A percentile compares a stretch with the other conserved stretches of the same genome.
phyloP scores from a whole-genome alignment of 371 early-diverging fungal species.

The Parasitella parasitica region DNA sequence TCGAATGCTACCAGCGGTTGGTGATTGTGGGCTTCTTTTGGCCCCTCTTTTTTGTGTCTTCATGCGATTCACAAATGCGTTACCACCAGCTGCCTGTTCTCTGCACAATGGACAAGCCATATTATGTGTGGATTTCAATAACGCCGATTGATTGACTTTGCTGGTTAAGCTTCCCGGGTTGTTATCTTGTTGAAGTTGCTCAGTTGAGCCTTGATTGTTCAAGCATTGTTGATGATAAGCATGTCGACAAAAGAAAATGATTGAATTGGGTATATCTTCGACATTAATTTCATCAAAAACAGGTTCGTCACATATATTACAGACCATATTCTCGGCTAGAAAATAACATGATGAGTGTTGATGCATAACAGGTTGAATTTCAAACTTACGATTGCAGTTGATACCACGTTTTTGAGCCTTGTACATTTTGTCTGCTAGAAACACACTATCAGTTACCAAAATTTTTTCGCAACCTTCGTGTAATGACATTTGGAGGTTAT shows the following conservation, averaged over 20 bases:
- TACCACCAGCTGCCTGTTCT: slow-evolving; percentile 55
- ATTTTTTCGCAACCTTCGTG: slow-evolving; percentile 88
- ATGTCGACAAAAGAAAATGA: slow-evolving; percentile 79
- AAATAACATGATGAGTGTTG: not conserved
- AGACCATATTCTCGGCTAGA: slow-evolving; percentile 55
- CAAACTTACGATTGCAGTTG: slow-evolving; percentile 47
- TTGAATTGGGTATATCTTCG: slow-evolving; percentile 38
- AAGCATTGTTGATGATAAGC: slow-evolving; percentile 72
- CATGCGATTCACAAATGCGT: slow-evolving; percentile 53
- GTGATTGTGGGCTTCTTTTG: slow-evolving; percentile 10
- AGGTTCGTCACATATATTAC: slow-evolving; percentile 62
- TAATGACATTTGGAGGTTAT: slow-evolving; percentile 82
- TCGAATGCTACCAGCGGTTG: slow-evolving; percentile 35
- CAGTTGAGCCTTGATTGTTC: slow-evolving; percentile 22
- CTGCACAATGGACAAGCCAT: slow-evolving; percentile 58
- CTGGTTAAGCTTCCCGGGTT: slow-evolving; percentile 33
- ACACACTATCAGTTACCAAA: slow-evolving; percentile 79
- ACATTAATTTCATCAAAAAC: slow-evolving; percentile 46
- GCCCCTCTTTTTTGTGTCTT: slow-evolving; percentile 31
- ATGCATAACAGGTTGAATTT: not conserved
- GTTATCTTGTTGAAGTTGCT: slow-evolving; percentile 11
- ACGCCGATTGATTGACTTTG: slow-evolving; percentile 57
- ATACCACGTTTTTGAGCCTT: slow-evolving; percentile 72
- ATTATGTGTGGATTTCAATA: slow-evolving; percentile 50
- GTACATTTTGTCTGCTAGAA: slow-evolving; percentile 74